A percentile compares a stretch with the other conserved stretches of the same genome.
These are phyloP conservation scores for Alternaria solani DNA, from an alignment of 2,329 filamentous ascomycete species.

Conservation along the genomic window DNA sequence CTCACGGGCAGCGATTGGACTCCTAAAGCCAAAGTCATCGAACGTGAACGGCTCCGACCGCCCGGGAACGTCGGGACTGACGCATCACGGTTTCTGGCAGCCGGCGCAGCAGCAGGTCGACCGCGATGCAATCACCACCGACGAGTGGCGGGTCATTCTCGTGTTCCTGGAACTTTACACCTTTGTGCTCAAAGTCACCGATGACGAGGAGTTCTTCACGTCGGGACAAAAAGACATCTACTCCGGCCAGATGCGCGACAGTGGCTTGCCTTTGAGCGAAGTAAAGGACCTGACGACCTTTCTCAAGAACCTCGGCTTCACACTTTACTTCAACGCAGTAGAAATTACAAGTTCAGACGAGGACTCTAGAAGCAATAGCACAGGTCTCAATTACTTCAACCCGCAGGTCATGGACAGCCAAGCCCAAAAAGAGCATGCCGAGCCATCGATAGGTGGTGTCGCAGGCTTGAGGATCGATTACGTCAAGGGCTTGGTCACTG, in stretches of 20 bases:
- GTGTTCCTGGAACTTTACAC: slow-evolving; percentile 94
- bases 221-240: slow-evolving; percentile 51
- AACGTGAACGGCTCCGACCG: slow-evolving; percentile 10
- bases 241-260: slow-evolving; percentile 55
- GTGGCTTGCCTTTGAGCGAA: slow-evolving; percentile 75
- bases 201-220: slow-evolving; percentile 93
- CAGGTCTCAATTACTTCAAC: slow-evolving; percentile 52
- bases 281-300: slow-evolving; percentile 80
- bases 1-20: slow-evolving; percentile 64
- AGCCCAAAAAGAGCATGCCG: slow-evolving; percentile 38
- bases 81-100: slow-evolving; percentile 44
- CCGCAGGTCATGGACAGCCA: slow-evolving; percentile 31
- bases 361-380: slow-evolving; percentile 59
- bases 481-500: slow-evolving; percentile 80
- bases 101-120: slow-evolving; percentile 42
- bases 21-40: slow-evolving; percentile 58
- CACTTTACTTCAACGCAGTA: slow-evolving; percentile 82
- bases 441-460: slow-evolving; percentile 65
- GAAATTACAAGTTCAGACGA: slow-evolving; percentile 63
- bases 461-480: slow-evolving; percentile 79
- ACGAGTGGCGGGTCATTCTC: slow-evolving; percentile 88
- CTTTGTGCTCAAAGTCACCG: slow-evolving; percentile 89
- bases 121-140: slow-evolving; percentile 56
- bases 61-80: slow-evolving; percentile 19
- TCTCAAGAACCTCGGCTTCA: slow-evolving; percentile 89